These are phyloP conservation scores for Apiotrichum domesticum DNA, from an alignment of 1,284 basidiomycete species.

Conservation along the genomic window DNA sequence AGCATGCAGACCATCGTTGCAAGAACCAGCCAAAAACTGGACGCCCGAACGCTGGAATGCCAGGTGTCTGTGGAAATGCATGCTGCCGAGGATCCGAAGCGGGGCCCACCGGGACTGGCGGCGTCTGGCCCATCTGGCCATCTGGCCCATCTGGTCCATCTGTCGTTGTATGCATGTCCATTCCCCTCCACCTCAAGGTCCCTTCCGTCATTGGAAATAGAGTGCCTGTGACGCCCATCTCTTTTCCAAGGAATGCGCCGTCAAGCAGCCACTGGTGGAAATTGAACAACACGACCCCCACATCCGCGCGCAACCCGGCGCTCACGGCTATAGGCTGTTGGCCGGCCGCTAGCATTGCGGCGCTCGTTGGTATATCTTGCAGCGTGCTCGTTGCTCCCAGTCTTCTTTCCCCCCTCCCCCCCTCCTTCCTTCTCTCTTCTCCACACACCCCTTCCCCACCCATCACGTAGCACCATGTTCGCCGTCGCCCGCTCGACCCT, in stretches of 20 bases:
- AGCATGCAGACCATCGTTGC: too few species aligned
- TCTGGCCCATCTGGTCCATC: neutral
- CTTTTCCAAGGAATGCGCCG: neutral
- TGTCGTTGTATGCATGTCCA: neutral
- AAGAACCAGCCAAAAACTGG: too few species aligned
- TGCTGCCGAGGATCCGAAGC: too few species aligned
- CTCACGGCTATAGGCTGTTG: too few species aligned
- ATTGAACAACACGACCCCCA: neutral
- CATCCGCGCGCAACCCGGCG: too few species aligned
- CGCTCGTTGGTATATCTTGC: neutral
- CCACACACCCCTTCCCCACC: neutral
- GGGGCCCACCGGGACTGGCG: too few species aligned
- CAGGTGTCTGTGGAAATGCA: too few species aligned
- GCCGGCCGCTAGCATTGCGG: neutral
- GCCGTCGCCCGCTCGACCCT: conserved; percentile 11
- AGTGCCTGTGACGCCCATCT: neutral
- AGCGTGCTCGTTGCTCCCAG: neutral
- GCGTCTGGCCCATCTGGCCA: neutral
- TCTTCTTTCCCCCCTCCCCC: neutral
- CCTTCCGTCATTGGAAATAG: neutral
- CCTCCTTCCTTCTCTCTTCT: neutral
- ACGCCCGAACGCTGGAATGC: too few species aligned
- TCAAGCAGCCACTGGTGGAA: neutral
- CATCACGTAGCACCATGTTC: conserved; percentile 6
- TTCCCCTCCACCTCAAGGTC: too few species aligned